These are phyloP conservation scores for Solanum ahanhuiri DNA, from an alignment of 257 asterid genomes.

Conservation along the genomic window DNA sequence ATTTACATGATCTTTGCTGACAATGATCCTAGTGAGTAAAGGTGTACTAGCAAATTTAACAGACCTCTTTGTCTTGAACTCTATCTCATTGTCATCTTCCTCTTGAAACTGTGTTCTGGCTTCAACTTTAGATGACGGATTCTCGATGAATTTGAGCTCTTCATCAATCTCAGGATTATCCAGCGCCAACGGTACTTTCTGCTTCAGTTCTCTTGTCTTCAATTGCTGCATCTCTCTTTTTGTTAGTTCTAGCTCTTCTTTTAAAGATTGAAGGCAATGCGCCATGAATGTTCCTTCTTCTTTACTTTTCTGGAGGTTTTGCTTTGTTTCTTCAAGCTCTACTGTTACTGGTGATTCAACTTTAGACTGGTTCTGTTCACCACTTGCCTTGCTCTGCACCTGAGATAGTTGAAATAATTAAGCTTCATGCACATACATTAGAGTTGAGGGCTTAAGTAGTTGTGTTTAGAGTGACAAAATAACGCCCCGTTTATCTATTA, in stretches of 20 bases:
- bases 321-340: constrained; percentile 49
- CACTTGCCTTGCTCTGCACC: constrained; percentile 31
- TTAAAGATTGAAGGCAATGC: constrained; percentile 35
- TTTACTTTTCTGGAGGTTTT: constrained; percentile 35
- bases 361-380: constrained; percentile 6
- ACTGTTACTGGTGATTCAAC: constrained; percentile 12
- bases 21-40: constrained; percentile 30
- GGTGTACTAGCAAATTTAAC: constrained; percentile 82
- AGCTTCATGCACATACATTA: background rate
- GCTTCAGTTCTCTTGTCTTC: background rate
- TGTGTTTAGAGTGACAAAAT: background rate
- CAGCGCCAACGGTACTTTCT: background rate
- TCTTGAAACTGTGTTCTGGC: background rate
- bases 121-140: background rate
- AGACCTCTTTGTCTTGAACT: constrained; percentile 42
- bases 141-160: constrained; percentile 56
- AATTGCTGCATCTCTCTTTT: constrained; percentile 48
- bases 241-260: constrained; percentile 60
- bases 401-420: background rate
- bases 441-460: background rate
- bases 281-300: constrained; percentile 58
- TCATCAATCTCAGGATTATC: constrained; percentile 49
- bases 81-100: background rate
- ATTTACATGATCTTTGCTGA: constrained; percentile 8
- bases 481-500: background rate